Evolutionary conservation across 805 yeast genomes (phyloP), one percentile per base, ranked within the genome.

Genomic region (Candida sakaeoensis): DNA sequence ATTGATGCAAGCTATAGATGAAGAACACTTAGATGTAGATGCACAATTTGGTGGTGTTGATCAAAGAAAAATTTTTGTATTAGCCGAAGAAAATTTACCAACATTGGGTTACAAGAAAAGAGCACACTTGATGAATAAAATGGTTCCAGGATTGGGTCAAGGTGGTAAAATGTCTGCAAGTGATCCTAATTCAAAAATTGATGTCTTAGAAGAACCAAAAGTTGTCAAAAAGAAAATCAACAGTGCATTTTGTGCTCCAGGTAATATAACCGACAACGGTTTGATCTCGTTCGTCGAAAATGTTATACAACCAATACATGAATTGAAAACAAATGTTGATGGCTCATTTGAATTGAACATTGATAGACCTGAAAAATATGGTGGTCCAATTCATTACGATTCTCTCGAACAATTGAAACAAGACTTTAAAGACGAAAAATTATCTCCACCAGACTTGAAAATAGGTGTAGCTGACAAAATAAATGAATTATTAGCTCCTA

Each of bases 161-260:
- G 97, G 98, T 53, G 99, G 95, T 55, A 93, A 93, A 62, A 93
- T 93, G 99, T 87, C 96, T 53, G 96, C 99, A 2, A 87, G 96
- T 25, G 99, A 93, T 69, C 97, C 99, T 53, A 93, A 89, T 73
- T 90, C 98, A 42, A 93, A 93, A 68, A 89, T 93, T 48, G 99
- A 93, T 57, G 63, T 93, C 26, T 68, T 90, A 45, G 99, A 93
- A 63, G 91, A 84, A 35, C 95, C 96, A 51, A 85, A 85, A 58
- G 64, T 68, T 23, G 93, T 93, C 42, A 84, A 80, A 67, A 91
- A 91, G 81, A 93, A 93, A 76, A 80, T 93, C 53, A 79, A 80
- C 52, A 77, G 85, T 55, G 99, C 99, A 2, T 91, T 76, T 72
- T 93, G 97, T 70, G 90, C 95, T 17, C 96, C 98, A 18, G 98